Evolutionary conservation across 2,329 filamentous ascomycete genomes (phyloP).

Genomic region (Stagonosporopsis rhizophila): DNA sequence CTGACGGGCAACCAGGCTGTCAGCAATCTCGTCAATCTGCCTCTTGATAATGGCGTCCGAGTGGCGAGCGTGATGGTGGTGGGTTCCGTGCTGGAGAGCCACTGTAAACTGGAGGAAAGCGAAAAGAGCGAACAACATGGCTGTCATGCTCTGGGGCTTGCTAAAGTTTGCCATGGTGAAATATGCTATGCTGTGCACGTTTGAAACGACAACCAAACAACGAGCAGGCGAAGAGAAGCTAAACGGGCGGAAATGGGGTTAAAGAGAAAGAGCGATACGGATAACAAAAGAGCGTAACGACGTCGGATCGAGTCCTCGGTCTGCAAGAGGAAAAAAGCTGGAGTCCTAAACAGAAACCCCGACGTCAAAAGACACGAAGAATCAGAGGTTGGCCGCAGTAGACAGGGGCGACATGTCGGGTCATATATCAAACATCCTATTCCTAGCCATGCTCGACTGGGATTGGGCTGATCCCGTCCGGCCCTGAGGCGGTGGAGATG

Average conservation of each 20-base stretch:
- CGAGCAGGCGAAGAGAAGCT: slow-evolving; percentile 19
- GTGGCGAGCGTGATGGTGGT: slow-evolving; percentile 33
- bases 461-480: slow-evolving; percentile 21
- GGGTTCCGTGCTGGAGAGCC: slow-evolving; percentile 36
- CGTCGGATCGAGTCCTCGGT: slow-evolving; percentile 41
- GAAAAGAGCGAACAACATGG: slow-evolving; percentile 44
- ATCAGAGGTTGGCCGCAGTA: slow-evolving; percentile 37
- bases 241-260: slow-evolving; percentile 18
- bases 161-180: slow-evolving; percentile 44
- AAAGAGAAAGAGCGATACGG: slow-evolving; percentile 25
- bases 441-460: slow-evolving; percentile 30
- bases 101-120: slow-evolving; percentile 43
- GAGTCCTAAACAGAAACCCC: slow-evolving; percentile 32
- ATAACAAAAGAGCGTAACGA: slow-evolving; percentile 46
- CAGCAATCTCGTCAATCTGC: slow-evolving; percentile 35
- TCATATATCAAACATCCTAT: slow-evolving; percentile 42
- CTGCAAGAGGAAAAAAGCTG: slow-evolving; percentile 29
- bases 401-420: slow-evolving; percentile 37
- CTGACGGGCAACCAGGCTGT: slow-evolving; percentile 35
- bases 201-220: slow-evolving; percentile 10
- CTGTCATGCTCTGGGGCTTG: slow-evolving; percentile 43
- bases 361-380: slow-evolving; percentile 38
- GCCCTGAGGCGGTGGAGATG: slow-evolving; percentile 30
- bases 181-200: slow-evolving; percentile 13
- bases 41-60: slow-evolving; percentile 30